These are phyloP conservation scores for Hypoxylon fragiforme DNA, from an alignment of 495 filamentous ascomycete species.

Conservation along the genomic window DNA sequence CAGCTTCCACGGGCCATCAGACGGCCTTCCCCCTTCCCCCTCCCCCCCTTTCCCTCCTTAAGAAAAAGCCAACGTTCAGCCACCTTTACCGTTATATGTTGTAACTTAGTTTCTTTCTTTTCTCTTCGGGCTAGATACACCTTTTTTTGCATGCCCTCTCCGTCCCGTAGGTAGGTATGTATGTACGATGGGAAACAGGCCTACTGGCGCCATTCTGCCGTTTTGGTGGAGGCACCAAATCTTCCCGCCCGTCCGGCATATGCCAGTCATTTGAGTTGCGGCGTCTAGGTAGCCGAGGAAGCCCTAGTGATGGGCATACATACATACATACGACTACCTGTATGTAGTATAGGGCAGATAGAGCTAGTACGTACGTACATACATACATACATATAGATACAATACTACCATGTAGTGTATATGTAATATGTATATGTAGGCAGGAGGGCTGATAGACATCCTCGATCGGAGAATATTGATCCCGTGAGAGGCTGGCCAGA, in stretches of 20 bases:
- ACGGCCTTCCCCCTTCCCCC: too few species aligned
- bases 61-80: too few species aligned
- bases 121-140: background rate
- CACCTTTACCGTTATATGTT: too few species aligned
- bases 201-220: constrained; percentile 19
- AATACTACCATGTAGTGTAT: background rate
- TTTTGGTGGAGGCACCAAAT: constrained; percentile 28
- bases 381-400: background rate
- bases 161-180: background rate
- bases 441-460: background rate
- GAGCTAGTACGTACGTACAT: too few species aligned
- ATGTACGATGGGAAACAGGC: background rate
- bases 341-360: too few species aligned
- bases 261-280: constrained; percentile 34
- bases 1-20: too few species aligned
- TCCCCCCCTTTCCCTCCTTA: too few species aligned
- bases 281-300: constrained; percentile 28
- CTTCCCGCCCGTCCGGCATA: constrained; percentile 30
- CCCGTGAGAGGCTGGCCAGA: background rate
- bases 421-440: too few species aligned
- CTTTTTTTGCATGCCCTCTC: background rate
- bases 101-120: too few species aligned
- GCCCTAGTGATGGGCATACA: constrained; percentile 28
- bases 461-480: constrained; percentile 12
- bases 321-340: constrained; percentile 2